Evolutionary conservation across 2,329 filamentous ascomycete species (phyloP).

Genomic region (Colletotrichum sp.): DNA sequence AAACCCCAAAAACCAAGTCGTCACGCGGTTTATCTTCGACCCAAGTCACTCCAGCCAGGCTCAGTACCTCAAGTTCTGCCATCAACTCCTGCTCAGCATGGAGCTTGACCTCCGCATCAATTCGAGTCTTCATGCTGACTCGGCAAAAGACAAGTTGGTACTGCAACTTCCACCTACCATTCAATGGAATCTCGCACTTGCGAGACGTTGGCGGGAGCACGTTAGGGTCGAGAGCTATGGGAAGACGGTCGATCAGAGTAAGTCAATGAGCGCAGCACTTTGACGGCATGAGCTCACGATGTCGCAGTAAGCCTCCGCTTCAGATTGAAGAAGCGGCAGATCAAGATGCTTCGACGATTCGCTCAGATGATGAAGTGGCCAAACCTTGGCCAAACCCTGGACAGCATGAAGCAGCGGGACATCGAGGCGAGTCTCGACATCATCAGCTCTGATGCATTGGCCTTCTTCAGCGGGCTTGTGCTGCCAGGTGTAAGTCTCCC

Average conservation of each 20-base stretch:
- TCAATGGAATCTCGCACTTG: slow-evolving; percentile 76
- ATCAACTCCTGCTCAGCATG: slow-evolving; percentile 75
- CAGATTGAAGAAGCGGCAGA: slow-evolving; percentile 69
- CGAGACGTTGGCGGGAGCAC: slow-evolving; percentile 74
- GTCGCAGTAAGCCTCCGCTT: slow-evolving; percentile 66
- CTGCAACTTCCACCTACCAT: slow-evolving; percentile 72
- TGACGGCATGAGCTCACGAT: background rate
- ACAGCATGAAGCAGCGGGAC: slow-evolving; percentile 65
- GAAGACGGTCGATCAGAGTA: slow-evolving; percentile 54
- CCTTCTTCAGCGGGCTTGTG: slow-evolving; percentile 77
- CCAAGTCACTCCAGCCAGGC: slow-evolving; percentile 58
- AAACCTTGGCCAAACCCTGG: slow-evolving; percentile 69
- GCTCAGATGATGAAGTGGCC: slow-evolving; percentile 79
- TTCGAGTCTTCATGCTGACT: slow-evolving; percentile 63
- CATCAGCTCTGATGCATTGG: slow-evolving; percentile 74
- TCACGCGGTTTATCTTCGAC: slow-evolving; percentile 75
- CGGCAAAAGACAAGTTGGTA: slow-evolving; percentile 69
- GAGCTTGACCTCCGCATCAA: slow-evolving; percentile 76
- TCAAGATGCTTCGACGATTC: slow-evolving; percentile 72
- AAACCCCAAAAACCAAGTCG: slow-evolving; percentile 71
- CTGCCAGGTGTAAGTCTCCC: slow-evolving; percentile 65
- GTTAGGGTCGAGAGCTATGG: slow-evolving; percentile 70
- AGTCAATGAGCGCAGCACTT: slow-evolving; percentile 24
- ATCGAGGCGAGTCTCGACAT: slow-evolving; percentile 62
- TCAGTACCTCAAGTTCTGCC: slow-evolving; percentile 72